Percentiles rank a stretch among this genome's conserved stretches.
phyloP scores from a whole-genome alignment of 495 filamentous ascomycete genomes.

The Hypoxylon intermedium region DNA sequence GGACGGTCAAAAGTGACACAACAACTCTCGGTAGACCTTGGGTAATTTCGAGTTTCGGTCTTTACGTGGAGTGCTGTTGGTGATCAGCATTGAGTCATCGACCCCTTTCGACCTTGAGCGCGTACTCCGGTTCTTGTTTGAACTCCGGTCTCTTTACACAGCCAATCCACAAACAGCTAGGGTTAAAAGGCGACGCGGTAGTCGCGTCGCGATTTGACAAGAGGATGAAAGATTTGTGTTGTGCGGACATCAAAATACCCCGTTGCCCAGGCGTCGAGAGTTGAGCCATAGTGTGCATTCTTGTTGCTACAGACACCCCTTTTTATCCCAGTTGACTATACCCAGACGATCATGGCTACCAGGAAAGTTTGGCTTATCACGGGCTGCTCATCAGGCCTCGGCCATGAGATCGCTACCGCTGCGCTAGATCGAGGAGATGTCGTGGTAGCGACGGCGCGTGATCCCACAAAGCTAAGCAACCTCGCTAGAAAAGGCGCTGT shows the following conservation, averaged over 20 bases:
- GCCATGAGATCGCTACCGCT: conserved; percentile 46
- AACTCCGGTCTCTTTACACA: not conserved
- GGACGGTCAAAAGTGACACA: too few species aligned
- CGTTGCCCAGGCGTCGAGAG: not conserved
- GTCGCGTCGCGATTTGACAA: not conserved
- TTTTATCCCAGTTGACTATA: too few species aligned
- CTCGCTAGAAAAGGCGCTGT: conserved; percentile 20
- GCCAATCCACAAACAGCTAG: not conserved
- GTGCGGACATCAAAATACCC: not conserved
- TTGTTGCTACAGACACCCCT: not conserved
- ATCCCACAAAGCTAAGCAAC: conserved; percentile 11
- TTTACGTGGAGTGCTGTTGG: too few species aligned
- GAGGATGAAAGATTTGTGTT: not conserved
- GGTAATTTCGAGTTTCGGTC: too few species aligned
- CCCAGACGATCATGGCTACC: not conserved
- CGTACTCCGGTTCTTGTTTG: too few species aligned
- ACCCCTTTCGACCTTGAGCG: too few species aligned
- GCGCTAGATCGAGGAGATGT: conserved; percentile 54
- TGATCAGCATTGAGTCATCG: too few species aligned
- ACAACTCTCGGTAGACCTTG: too few species aligned
- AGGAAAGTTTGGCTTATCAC: conserved; percentile 53
- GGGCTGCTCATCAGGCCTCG: conserved; percentile 59
- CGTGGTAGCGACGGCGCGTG: conserved; percentile 55
- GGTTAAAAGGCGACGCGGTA: not conserved
- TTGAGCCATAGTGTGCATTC: not conserved